These are phyloP conservation scores for Mesostigma viride DNA, from an alignment of 139 green algal species.

Conservation along the genomic window DNA sequence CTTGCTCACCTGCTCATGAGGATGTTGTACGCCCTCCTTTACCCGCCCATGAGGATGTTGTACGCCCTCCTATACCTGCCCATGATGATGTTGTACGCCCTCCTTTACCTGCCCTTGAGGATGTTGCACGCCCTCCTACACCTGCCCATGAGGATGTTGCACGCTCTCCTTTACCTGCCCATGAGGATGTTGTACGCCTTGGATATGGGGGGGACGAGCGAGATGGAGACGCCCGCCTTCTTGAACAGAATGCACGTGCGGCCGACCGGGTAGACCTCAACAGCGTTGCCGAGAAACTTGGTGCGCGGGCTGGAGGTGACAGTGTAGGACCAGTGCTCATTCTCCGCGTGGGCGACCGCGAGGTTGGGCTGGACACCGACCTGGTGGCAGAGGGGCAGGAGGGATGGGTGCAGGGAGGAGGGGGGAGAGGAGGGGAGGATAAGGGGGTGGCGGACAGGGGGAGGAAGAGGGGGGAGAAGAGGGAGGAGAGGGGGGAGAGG, in stretches of 20 bases:
- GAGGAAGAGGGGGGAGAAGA: no score
- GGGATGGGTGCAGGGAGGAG: no score
- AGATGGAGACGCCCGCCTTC: conserved; percentile 61
- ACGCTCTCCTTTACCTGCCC: no score
- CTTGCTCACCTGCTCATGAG: no score
- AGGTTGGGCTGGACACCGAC: conserved; percentile 87
- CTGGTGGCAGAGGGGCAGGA: conserved; percentile 29
- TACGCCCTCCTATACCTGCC: no score
- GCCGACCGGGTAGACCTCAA: conserved; percentile 66
- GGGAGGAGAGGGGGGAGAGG: no score
- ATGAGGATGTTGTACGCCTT: conserved; percentile 90
- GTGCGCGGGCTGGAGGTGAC: conserved; percentile 85
- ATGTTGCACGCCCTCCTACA: conserved; percentile 92
- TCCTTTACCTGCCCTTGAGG: conserved; percentile 75
- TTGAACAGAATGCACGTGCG: conserved; percentile 76
- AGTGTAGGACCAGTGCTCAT: conserved; percentile 75
- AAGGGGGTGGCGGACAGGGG: no score
- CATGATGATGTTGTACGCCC: no score
- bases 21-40: no score
- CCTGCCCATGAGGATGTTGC: no score
- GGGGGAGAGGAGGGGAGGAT: no score
- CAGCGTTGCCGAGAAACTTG: conserved; percentile 92
- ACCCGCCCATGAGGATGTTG: conserved; percentile 85
- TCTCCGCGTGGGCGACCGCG: conserved; percentile 74
- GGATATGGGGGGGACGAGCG: conserved; percentile 64